Percentiles rank a stretch among this genome's conserved stretches.
Conservation (phyloP, 345 rosid genomes). For the Arabidopsis suecica region DNA sequence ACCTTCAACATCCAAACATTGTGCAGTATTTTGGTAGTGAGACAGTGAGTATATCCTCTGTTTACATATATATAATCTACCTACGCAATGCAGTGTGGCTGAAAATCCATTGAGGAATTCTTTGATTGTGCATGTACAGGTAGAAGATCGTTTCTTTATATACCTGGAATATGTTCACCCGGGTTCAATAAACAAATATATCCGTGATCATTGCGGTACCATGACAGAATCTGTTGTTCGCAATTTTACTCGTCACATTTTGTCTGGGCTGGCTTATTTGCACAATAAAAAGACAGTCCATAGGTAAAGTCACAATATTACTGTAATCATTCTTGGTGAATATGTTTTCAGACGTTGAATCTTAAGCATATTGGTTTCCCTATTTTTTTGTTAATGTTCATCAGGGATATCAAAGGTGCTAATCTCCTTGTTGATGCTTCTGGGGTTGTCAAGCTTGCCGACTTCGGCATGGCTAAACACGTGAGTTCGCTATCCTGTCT, state of each 20-base stretch:
- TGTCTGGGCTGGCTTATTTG: slow-evolving; percentile 87
- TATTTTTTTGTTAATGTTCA: slow-evolving; percentile 24
- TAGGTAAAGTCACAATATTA: slow-evolving; percentile 55
- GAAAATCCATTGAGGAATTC: slow-evolving; percentile 17
- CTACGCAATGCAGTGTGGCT: neutral
- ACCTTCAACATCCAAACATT: slow-evolving; percentile 89
- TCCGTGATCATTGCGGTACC: slow-evolving; percentile 88
- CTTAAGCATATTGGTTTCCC: slow-evolving; percentile 20
- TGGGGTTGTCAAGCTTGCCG: slow-evolving; percentile 96
- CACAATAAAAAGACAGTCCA: slow-evolving; percentile 91
- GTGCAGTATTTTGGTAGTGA: slow-evolving; percentile 99
- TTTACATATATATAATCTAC: slow-evolving; percentile 22
- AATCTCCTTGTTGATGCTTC: slow-evolving; percentile 95
- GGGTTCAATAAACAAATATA: slow-evolving; percentile 87
- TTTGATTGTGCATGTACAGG: slow-evolving; percentile 51
- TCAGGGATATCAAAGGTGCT: slow-evolving; percentile 97
- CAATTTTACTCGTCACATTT: slow-evolving; percentile 90
- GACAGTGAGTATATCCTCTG: slow-evolving; percentile 66
- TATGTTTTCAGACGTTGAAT: slow-evolving; percentile 20
- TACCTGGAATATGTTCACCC: slow-evolving; percentile 97
- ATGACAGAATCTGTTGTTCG: slow-evolving; percentile 93
- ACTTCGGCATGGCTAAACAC: slow-evolving; percentile 98
- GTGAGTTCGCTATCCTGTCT: slow-evolving; percentile 55
- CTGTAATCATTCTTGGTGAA: slow-evolving; percentile 20
- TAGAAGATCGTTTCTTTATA: slow-evolving; percentile 81